Percentiles rank a stretch among this genome's conserved stretches.
These are phyloP conservation scores for Candida pseudoglaebosa DNA, from an alignment of 805 yeast species.

Conservation along the genomic window DNA sequence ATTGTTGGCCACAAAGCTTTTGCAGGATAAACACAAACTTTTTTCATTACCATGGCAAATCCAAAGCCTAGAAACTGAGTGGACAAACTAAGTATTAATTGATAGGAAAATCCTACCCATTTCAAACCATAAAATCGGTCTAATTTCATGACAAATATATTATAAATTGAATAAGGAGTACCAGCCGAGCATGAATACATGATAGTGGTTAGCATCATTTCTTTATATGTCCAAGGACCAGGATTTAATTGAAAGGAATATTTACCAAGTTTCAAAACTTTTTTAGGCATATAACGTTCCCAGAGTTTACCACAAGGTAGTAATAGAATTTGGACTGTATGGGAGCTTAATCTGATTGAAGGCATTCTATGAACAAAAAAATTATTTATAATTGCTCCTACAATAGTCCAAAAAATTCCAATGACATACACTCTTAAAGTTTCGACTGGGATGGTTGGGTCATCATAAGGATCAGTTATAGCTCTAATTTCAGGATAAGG, in stretches of 20 bases:
- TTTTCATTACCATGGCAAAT: conserved; percentile 61
- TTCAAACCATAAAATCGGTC: conserved; percentile 39
- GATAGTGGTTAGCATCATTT: conserved; percentile 43
- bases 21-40: conserved; percentile 44
- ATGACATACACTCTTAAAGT: conserved; percentile 39
- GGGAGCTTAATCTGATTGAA: conserved; percentile 28
- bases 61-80: conserved; percentile 66
- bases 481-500: conserved; percentile 41
- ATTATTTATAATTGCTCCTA: conserved; percentile 38
- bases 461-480: conserved; percentile 37
- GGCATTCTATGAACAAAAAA: conserved; percentile 42
- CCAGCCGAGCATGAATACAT: conserved; percentile 41
- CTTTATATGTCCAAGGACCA: conserved; percentile 43
- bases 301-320: conserved; percentile 39
- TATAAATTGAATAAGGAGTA: conserved; percentile 39
- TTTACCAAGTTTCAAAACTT: conserved; percentile 20
- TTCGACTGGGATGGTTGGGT: conserved; percentile 27
- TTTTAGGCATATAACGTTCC: conserved; percentile 30
- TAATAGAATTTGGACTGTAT: conserved; percentile 38
- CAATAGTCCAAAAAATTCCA: conserved; percentile 36
- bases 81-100: conserved; percentile 47
- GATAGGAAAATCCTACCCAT: conserved; percentile 50
- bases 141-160: conserved; percentile 41
- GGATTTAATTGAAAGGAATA: conserved; percentile 29
- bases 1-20: conserved; percentile 44